Conservation (phyloP, 306 rosid species). For the Lagenaria siceraria region DNA sequence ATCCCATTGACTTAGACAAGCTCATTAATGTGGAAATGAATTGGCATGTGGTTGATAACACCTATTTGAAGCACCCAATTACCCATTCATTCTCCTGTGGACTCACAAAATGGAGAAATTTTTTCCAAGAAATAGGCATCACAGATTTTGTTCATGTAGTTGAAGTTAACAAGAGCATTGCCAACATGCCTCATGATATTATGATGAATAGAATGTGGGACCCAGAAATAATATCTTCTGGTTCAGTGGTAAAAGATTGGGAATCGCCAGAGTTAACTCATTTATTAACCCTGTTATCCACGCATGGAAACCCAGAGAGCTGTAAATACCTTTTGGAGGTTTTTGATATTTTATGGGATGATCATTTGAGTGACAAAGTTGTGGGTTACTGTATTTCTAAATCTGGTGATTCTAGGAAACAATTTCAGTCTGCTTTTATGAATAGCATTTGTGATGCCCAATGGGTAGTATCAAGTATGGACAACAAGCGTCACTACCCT, state of each 20-base stretch:
- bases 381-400: slow-evolving; percentile 30
- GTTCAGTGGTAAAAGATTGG: slow-evolving; percentile 59
- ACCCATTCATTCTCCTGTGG: slow-evolving; percentile 45
- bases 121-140: slow-evolving; percentile 65
- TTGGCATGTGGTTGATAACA: slow-evolving; percentile 67
- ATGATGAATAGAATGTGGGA: slow-evolving; percentile 40
- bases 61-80: slow-evolving; percentile 64
- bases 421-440: slow-evolving; percentile 63
- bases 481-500: slow-evolving; percentile 59
- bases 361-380: slow-evolving; percentile 56
- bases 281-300: slow-evolving; percentile 40
- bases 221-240: slow-evolving; percentile 45
- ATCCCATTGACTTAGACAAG: slow-evolving; percentile 49
- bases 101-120: slow-evolving; percentile 58
- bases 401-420: slow-evolving; percentile 29
- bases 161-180: slow-evolving; percentile 50
- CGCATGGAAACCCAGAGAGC: slow-evolving; percentile 37
- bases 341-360: slow-evolving; percentile 80
- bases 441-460: slow-evolving; percentile 44
- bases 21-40: slow-evolving; percentile 44
- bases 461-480: slow-evolving; percentile 67
- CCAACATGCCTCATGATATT: slow-evolving; percentile 29
- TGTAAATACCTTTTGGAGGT: slow-evolving; percentile 62
- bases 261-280: slow-evolving; percentile 65
- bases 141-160: slow-evolving; percentile 57